Conservation (phyloP, 1,284 basidiomycete genomes). For the Pholiota adiposa region DNA sequence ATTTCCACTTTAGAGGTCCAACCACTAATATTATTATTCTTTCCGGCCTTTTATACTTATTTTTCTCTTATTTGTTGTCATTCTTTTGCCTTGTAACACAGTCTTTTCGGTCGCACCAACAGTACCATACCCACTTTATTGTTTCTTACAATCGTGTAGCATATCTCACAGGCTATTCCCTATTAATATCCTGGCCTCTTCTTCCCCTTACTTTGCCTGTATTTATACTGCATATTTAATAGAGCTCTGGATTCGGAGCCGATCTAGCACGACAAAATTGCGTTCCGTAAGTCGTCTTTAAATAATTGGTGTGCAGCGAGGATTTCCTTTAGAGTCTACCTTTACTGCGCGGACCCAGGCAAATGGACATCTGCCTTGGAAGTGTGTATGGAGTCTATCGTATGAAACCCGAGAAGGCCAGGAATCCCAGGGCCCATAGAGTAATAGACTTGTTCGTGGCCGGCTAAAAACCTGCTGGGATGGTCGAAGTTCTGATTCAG, state of each 20-base stretch:
- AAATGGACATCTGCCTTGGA: neutral
- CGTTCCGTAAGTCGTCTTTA: too few species aligned
- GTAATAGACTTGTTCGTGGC: neutral
- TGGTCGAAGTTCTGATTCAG: neutral
- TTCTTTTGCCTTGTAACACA: constrained; percentile 2
- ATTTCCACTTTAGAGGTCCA: neutral
- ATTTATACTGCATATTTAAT: constrained; percentile 2
- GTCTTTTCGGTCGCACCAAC: constrained; percentile 5
- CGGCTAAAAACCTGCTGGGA: neutral
- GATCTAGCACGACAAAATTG: too few species aligned
- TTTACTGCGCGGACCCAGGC: neutral
- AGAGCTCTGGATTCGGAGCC: neutral
- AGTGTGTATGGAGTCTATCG: neutral
- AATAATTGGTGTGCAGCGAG: neutral
- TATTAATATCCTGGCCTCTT: constrained; percentile 3
- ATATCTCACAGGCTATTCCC: constrained; percentile 5
- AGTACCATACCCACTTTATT: constrained; percentile 5
- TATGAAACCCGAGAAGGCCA: neutral
- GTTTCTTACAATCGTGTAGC: constrained; percentile 7
- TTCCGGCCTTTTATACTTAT: neutral
- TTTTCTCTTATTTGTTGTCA: neutral
- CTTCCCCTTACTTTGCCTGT: neutral
- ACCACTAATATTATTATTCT: neutral
- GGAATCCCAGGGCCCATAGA: neutral
- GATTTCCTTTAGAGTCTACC: neutral